These are phyloP conservation scores for Euphrasia confusa DNA, from an alignment of 257 asterid genomes.

Conservation along the genomic window DNA sequence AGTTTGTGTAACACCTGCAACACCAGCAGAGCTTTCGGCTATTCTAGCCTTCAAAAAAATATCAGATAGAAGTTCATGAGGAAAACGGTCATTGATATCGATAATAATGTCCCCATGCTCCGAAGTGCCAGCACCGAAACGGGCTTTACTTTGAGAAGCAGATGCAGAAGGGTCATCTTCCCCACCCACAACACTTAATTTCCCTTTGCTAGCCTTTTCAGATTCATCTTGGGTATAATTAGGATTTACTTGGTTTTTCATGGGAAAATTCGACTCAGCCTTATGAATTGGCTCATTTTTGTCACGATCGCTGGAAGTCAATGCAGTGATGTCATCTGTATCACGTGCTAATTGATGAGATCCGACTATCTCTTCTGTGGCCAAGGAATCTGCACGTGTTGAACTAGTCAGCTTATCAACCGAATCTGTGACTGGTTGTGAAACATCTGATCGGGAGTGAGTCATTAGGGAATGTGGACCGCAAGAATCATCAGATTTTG, in stretches of 20 bases:
- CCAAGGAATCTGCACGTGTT: slow-evolving; percentile 24
- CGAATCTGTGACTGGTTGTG: slow-evolving; percentile 51
- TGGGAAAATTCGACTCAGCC: slow-evolving; percentile 34
- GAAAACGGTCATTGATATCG: slow-evolving; percentile 80
- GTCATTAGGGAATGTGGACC: slow-evolving; percentile 50
- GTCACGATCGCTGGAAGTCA: slow-evolving; percentile 27
- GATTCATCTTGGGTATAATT: slow-evolving; percentile 30
- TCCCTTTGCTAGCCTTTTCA: not conserved
- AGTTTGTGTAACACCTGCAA: slow-evolving; percentile 45
- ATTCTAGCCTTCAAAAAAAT: slow-evolving; percentile 60
- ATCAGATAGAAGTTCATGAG: slow-evolving; percentile 73
- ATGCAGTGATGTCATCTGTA: slow-evolving; percentile 26
- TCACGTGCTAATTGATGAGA: slow-evolving; percentile 28
- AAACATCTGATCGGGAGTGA: slow-evolving; percentile 49
- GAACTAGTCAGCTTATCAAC: slow-evolving; percentile 39
- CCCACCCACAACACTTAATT: slow-evolving; percentile 17
- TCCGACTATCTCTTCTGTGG: slow-evolving; percentile 33
- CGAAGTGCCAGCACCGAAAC: slow-evolving; percentile 30
- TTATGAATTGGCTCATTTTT: slow-evolving; percentile 37
- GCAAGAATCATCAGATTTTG: slow-evolving; percentile 71
- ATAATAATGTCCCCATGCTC: slow-evolving; percentile 69
- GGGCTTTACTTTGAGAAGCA: slow-evolving; percentile 38
- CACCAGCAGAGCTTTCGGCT: slow-evolving; percentile 37
- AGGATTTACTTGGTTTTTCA: slow-evolving; percentile 32
- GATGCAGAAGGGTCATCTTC: slow-evolving; percentile 34